These are phyloP conservation scores for Pseudogymnoascus sp. DNA, from an alignment of 2,329 filamentous ascomycete species.

Conservation along the genomic window DNA sequence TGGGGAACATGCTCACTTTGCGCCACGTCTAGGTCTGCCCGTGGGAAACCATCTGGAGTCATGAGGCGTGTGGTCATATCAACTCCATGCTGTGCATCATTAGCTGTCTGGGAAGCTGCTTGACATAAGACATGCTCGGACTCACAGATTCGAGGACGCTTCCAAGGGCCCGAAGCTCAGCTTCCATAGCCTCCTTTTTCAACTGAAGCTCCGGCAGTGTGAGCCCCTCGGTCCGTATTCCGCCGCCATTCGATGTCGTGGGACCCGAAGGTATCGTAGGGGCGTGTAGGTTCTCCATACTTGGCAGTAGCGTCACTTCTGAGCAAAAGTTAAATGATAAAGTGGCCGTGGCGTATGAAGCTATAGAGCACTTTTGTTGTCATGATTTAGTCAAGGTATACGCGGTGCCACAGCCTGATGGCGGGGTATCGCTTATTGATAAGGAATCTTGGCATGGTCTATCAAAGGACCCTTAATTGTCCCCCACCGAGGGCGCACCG, in stretches of 20 bases:
- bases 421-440: constrained; percentile 4
- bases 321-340: not conserved
- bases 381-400: not conserved
- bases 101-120: constrained; percentile 11
- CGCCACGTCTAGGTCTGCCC: constrained; percentile 88
- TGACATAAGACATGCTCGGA: constrained; percentile 12
- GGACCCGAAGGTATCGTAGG: constrained; percentile 74
- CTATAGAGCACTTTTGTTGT: not conserved
- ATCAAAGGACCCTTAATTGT: not conserved
- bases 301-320: not conserved
- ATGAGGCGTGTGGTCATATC: constrained; percentile 84
- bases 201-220: constrained; percentile 73
- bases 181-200: constrained; percentile 78
- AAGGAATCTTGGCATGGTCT: not conserved
- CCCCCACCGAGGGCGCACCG: not conserved
- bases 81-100: constrained; percentile 65
- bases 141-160: constrained; percentile 80
- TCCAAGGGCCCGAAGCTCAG: constrained; percentile 76
- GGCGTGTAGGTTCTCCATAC: constrained; percentile 60
- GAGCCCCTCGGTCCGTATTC: constrained; percentile 52
- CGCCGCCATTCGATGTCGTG: constrained; percentile 54
- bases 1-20: constrained; percentile 58
- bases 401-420: constrained; percentile 4
- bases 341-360: not conserved
- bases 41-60: constrained; percentile 84